Evolutionary conservation across 495 filamentous ascomycete species (phyloP), one percentile per base, ranked within the genome.

Genomic region (Aspergillus incahuasiensis): DNA sequence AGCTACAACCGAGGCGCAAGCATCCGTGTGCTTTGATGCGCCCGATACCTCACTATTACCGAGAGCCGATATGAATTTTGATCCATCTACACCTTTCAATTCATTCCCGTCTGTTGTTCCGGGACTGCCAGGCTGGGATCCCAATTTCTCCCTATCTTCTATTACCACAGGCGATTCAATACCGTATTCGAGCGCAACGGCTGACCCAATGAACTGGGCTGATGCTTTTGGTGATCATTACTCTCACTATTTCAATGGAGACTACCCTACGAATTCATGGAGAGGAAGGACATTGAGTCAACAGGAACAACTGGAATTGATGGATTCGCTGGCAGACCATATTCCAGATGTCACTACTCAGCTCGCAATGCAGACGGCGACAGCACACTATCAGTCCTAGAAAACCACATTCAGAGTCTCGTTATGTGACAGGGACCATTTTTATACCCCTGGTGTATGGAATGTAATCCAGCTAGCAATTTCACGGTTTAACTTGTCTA

Each of bases 221-320:
- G 66, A 67, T 40, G 59, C 68, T 3, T 73, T 78, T 21, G 74
- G 69, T 6, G 74, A 77, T 28, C 74, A 79, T 46, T 79, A 78
- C 49, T 80, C 76, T 18, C 75, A 78, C 50, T 80, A 79, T 54
- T 72, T 77, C 47, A 69, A 74, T 34, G 75, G 75, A 43, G 69
- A 75, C 6, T 75, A 71, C 50, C 65, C 77, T 38, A 28, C 72
- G 45, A 65, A 68, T 59, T 55, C 76, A 25, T 72, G 78, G 65
- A 74, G 85, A 9, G 77, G 82, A 40, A 81, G 83, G 41, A 87
- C 85, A 39, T 70, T 90, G 49, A 87, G 80, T 43, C 83, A 87
- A 51, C 78, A 87, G 62, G 84, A 89, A 65, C 87, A 89, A 67
- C 68, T 83, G 40, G 84, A 89, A 70, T 68, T 90, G 48, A 84